A percentile compares a stretch with the other conserved stretches of the same genome.
These are phyloP conservation scores for Linum usitatissimum DNA, from an alignment of 345 rosid species.

Conservation along the genomic window DNA sequence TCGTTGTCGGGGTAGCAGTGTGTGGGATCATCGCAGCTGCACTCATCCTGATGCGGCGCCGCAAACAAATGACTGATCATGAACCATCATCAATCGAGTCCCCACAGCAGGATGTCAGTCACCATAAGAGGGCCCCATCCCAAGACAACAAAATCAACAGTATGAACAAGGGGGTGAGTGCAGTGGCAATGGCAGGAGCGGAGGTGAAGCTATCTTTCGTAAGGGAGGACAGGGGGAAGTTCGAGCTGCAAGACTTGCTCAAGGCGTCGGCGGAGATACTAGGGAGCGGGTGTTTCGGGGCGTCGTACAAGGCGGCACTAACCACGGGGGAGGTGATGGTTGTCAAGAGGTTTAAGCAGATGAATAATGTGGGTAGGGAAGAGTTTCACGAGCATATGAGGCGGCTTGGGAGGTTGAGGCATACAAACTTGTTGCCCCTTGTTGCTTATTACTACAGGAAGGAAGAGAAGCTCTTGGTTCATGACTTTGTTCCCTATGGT, in stretches of 20 bases:
- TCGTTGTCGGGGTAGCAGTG: slow-evolving; percentile 19
- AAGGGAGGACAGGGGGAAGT: slow-evolving; percentile 53
- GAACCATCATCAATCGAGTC: slow-evolving; percentile 25
- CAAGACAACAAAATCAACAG: neutral
- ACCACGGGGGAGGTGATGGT: slow-evolving; percentile 44
- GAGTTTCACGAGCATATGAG: slow-evolving; percentile 84
- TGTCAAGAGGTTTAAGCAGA: slow-evolving; percentile 76
- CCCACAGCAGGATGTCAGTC: slow-evolving; percentile 32
- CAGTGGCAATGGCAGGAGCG: slow-evolving; percentile 22
- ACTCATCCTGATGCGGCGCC: slow-evolving; percentile 15
- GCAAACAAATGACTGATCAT: neutral
- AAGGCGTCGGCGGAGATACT: slow-evolving; percentile 84
- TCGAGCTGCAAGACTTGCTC: slow-evolving; percentile 67
- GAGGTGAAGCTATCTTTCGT: slow-evolving; percentile 44
- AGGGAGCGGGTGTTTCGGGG: slow-evolving; percentile 78
- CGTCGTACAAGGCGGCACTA: slow-evolving; percentile 65
- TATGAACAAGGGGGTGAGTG: neutral
- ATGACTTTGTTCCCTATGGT: slow-evolving; percentile 42
- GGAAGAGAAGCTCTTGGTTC: slow-evolving; percentile 77
- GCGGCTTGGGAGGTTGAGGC: slow-evolving; percentile 59
- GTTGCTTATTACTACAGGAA: slow-evolving; percentile 77
- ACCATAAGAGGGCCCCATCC: slow-evolving; percentile 23
- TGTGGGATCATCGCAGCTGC: slow-evolving; percentile 10
- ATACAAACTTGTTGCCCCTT: slow-evolving; percentile 62
- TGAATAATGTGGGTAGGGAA: slow-evolving; percentile 68